Evolutionary conservation across 2,329 filamentous ascomycete genomes (phyloP).

Genomic region (Stagonosporopsis vannaccii): DNA sequence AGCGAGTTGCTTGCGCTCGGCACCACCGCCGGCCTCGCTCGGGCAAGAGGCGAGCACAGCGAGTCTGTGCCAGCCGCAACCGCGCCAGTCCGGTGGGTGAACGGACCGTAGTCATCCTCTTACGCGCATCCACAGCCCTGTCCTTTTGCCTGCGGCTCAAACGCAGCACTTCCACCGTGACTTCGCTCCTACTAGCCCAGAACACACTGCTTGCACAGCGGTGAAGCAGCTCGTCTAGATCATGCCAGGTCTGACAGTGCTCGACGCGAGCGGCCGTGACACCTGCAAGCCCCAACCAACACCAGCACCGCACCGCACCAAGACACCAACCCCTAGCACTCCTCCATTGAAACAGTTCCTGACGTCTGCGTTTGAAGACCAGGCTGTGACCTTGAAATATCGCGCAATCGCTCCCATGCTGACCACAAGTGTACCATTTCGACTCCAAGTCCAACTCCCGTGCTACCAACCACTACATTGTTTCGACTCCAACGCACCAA

Average conservation of each 20-base stretch:
- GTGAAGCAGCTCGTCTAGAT: not conserved
- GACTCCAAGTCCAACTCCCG: too few relatives aligned
- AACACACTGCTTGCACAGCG: not conserved
- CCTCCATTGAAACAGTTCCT: too few relatives aligned
- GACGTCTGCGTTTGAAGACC: too few relatives aligned
- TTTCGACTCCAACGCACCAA: too few relatives aligned
- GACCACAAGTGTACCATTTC: too few relatives aligned
- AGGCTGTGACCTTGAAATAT: too few relatives aligned
- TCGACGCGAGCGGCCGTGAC: conserved; percentile 9
- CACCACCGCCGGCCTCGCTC: conserved; percentile 9
- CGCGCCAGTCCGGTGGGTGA: conserved; percentile 1
- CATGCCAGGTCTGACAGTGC: not conserved
- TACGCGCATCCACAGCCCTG: conserved; percentile 1
- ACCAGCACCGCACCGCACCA: too few relatives aligned
- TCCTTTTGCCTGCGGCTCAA: conserved; percentile 9
- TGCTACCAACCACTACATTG: too few relatives aligned
- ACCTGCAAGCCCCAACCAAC: too few relatives aligned
- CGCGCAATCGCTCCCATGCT: too few relatives aligned
- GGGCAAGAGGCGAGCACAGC: conserved; percentile 6
- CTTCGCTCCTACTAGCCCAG: not conserved
- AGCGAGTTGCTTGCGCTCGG: conserved; percentile 3
- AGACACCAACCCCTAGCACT: too few relatives aligned
- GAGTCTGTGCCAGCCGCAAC: not conserved
- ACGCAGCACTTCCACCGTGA: not conserved
- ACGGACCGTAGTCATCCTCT: conserved; percentile 11